Percentiles rank a stretch among this genome's conserved stretches.
Evolutionary conservation across 768 basidiomycete species (phyloP).

Genomic region (Podaxis pistillaris): DNA sequence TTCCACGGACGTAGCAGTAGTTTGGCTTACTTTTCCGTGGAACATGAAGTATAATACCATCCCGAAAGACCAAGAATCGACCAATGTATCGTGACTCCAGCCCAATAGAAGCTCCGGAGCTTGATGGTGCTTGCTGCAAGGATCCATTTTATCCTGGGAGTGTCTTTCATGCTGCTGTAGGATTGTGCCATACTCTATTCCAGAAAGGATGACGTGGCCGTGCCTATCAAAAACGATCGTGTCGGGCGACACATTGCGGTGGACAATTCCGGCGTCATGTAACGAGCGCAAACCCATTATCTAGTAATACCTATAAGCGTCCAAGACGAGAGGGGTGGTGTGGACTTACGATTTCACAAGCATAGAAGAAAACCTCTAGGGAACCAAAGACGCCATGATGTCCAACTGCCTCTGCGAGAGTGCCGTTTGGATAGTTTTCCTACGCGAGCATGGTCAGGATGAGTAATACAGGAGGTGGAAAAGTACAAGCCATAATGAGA

Average conservation of each 20-base stretch:
- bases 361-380: slow-evolving; percentile 39
- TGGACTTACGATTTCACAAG: slow-evolving; percentile 46
- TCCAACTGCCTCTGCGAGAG: slow-evolving; percentile 29
- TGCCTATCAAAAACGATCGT: slow-evolving; percentile 40
- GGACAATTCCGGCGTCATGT: slow-evolving; percentile 45
- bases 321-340: background rate
- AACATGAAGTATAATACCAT: slow-evolving; percentile 49
- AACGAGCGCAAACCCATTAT: slow-evolving; percentile 41
- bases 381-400: slow-evolving; percentile 32
- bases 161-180: slow-evolving; percentile 17
- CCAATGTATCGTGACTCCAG: slow-evolving; percentile 50
- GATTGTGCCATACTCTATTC: slow-evolving; percentile 32
- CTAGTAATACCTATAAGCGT: slow-evolving; percentile 22
- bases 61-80: slow-evolving; percentile 64
- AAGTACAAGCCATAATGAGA: slow-evolving; percentile 7
- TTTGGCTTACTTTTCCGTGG: slow-evolving; percentile 38
- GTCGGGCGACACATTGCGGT: slow-evolving; percentile 43
- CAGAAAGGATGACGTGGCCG: slow-evolving; percentile 47
- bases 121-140: slow-evolving; percentile 26
- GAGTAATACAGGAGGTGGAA: background rate
- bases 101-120: slow-evolving; percentile 56
- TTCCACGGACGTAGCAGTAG: background rate
- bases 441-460: slow-evolving; percentile 11
- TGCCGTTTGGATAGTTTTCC: slow-evolving; percentile 32
- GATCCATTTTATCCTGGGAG: background rate